Conservation (phyloP, 768 basidiomycete genomes). For the Termitomyces sp. region DNA sequence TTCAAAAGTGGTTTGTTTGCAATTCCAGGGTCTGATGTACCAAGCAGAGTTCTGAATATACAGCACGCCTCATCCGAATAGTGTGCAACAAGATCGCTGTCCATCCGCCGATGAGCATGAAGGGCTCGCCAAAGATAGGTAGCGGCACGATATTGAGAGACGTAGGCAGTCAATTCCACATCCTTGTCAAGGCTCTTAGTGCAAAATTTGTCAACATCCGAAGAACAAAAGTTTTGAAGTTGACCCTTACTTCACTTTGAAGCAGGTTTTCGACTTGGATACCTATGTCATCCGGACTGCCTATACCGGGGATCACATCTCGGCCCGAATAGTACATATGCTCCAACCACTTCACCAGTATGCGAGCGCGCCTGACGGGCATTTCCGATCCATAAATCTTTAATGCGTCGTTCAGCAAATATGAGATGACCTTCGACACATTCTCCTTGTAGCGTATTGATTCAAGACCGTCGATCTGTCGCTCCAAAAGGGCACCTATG, state of each 20-base stretch:
- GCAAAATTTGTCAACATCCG: not conserved
- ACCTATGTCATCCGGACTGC: slow-evolving; percentile 29
- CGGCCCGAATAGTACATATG: slow-evolving; percentile 34
- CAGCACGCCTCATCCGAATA: slow-evolving; percentile 50
- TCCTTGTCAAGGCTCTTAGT: slow-evolving; percentile 31
- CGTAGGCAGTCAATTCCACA: slow-evolving; percentile 22
- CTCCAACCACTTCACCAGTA: slow-evolving; percentile 50
- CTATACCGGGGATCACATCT: slow-evolving; percentile 18
- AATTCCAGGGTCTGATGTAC: slow-evolving; percentile 7
- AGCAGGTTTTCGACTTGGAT: slow-evolving; percentile 37
- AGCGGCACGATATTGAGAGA: slow-evolving; percentile 44
- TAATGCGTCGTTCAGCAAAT: slow-evolving; percentile 44
- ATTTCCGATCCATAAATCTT: slow-evolving; percentile 42
- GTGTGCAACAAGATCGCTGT: slow-evolving; percentile 35
- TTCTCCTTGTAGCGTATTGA: slow-evolving; percentile 53
- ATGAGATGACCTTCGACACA: slow-evolving; percentile 31
- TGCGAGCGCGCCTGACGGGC: slow-evolving; percentile 55
- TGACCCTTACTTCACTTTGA: slow-evolving; percentile 29
- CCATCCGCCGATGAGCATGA: slow-evolving; percentile 55
- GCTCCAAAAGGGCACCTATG: slow-evolving; percentile 52
- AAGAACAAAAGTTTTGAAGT: not conserved
- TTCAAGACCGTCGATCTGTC: slow-evolving; percentile 54
- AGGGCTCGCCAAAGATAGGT: slow-evolving; percentile 67
- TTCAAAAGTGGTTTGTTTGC: slow-evolving; percentile 22
- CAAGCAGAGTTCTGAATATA: slow-evolving; percentile 35